phyloP scores from a whole-genome alignment of 441 rosid genomes.

The Omphalea diandra region DNA sequence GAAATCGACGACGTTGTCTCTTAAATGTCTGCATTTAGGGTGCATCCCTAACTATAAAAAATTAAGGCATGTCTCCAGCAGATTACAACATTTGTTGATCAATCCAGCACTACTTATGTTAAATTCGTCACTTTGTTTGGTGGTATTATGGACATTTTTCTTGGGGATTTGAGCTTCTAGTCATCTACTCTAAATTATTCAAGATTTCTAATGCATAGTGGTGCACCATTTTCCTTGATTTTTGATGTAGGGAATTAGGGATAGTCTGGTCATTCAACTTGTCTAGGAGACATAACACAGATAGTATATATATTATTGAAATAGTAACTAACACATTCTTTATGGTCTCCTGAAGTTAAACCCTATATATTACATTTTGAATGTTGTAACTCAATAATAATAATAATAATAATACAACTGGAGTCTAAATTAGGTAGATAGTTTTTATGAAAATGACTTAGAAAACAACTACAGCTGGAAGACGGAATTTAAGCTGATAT shows the following conservation, averaged over 20 bases:
- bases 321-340: slow-evolving; percentile 5
- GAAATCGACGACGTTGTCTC: not conserved
- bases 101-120: not conserved
- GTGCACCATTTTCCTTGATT: not conserved
- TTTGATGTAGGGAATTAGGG: not conserved
- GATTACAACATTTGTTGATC: not conserved
- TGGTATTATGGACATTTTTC: not conserved
- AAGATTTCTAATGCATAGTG: not conserved
- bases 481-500: too few relatives aligned
- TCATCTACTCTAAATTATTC: not conserved
- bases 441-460: not conserved
- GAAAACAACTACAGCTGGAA: not conserved
- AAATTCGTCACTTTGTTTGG: not conserved
- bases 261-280: not conserved
- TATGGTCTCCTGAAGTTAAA: not conserved
- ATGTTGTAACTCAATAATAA: too few relatives aligned
- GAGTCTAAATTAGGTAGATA: not conserved
- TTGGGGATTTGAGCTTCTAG: slow-evolving; percentile 6
- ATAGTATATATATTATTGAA: not conserved
- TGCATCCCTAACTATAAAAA: not conserved
- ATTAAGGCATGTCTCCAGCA: slow-evolving; percentile 6
- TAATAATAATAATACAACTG: not conserved
- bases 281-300: not conserved
- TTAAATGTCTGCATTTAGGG: not conserved
- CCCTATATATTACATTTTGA: too few relatives aligned